Percentiles rank a stretch among this genome's conserved stretches.
phyloP scores from a whole-genome alignment of 1,284 basidiomycete genomes.

The Ustilago xerochloae region DNA sequence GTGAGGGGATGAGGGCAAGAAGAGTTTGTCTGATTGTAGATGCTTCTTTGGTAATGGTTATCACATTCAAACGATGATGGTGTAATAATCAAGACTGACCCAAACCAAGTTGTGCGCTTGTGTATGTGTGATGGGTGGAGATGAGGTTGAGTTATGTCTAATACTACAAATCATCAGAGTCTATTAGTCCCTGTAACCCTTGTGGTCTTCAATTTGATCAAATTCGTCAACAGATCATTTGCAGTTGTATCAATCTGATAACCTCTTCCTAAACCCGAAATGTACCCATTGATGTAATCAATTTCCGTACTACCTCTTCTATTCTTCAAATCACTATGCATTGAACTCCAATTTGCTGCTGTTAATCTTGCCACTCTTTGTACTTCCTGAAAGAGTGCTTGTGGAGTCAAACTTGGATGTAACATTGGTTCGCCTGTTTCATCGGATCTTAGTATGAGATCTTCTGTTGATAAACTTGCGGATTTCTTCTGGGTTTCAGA shows the following conservation, averaged over 20 bases:
- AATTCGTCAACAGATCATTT: slow-evolving; percentile 75
- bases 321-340: slow-evolving; percentile 58
- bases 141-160: background rate
- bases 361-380: slow-evolving; percentile 50
- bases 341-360: slow-evolving; percentile 59
- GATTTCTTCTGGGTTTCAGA: background rate
- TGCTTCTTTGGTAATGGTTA: background rate
- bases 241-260: slow-evolving; percentile 76
- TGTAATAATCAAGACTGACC: too few species aligned
- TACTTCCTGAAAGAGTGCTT: slow-evolving; percentile 55
- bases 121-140: too few species aligned
- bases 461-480: slow-evolving; percentile 8
- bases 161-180: too few species aligned
- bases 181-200: slow-evolving; percentile 34
- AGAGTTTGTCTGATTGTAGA: background rate
- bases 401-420: slow-evolving; percentile 47
- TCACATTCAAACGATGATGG: too few species aligned
- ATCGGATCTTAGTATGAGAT: slow-evolving; percentile 24
- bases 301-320: slow-evolving; percentile 58
- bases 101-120: too few species aligned
- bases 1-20: background rate
- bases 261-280: slow-evolving; percentile 76
- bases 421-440: slow-evolving; percentile 53
- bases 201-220: slow-evolving; percentile 73
- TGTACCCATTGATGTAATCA: slow-evolving; percentile 86